Base-by-base conservation (phyloP, 2,329 filamentous ascomycete genomes). In the Botrytis squamosa region DNA sequence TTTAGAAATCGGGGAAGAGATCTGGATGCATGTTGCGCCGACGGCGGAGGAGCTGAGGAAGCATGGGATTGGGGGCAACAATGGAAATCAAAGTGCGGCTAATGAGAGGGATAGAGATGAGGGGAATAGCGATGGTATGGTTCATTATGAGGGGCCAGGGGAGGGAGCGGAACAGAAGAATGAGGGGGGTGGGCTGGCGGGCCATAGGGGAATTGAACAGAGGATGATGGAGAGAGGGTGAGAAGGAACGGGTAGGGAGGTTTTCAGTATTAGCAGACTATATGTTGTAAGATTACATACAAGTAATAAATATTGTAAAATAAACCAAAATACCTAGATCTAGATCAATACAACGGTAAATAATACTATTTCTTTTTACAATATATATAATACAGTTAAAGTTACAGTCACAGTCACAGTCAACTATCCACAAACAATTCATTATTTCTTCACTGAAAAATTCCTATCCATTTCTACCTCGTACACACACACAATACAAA, bases 1-100 rank as follows among this genome's bases (percentile, higher is more conserved):
- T 52, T 77, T 80, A 25, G 75, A 75, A 57, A 72, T 76, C 1
- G 80, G 80, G 33, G 82, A 86, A 70, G 87, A 89, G 78, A 81
- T 88, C 25, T 88, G 86, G 86, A 85, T 88, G 82, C 86, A 88
- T 78, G 81, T 82, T 67, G 84, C 82, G 60, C 85, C 84, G 18
- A 80, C 76, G 9, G 79, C 79, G 62, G 80, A 81, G 49, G 77
- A 81, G 22, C 68, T 82, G 70, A 78, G 79, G n/a, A 66, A 38
- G 52, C 75, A 77, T 74, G 76, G 76, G 22, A n/a, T 75, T 52
- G 71, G 72, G 52, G 72, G 33, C 8, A 40, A 66, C n/a, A 49
- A 70, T 36, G 64, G 49, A 38, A 55, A 40, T 25, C 52, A 59
- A 18, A 62, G 36, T 25, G 70, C 69, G 16, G 49, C 72, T 29